A percentile compares a stretch with the other conserved stretches of the same genome.
Conservation (phyloP, 2,329 filamentous ascomycete genomes). For the Colletotrichum tropicale region DNA sequence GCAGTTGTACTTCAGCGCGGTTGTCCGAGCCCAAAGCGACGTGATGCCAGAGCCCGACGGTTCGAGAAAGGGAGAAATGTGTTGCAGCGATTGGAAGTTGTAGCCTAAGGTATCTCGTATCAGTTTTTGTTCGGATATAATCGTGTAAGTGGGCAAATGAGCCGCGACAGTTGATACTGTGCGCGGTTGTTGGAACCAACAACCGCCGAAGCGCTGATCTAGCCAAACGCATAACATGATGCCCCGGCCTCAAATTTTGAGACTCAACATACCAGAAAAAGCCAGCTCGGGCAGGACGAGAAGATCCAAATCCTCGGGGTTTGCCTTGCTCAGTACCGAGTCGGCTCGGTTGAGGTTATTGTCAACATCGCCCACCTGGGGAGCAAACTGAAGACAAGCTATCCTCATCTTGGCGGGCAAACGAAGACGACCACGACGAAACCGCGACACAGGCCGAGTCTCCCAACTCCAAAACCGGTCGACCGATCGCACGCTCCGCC, state of each 20-base stretch:
- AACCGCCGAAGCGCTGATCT: too few species aligned
- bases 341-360: constrained; percentile 75
- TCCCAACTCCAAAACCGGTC: too few species aligned
- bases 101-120: constrained; percentile 55
- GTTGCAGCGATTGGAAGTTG: constrained; percentile 73
- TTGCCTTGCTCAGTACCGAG: constrained; percentile 58
- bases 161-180: too few species aligned
- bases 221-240: too few species aligned
- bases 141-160: too few species aligned
- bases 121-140: too few species aligned
- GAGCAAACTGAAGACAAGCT: constrained; percentile 74
- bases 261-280: constrained; percentile 42
- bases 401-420: constrained; percentile 59
- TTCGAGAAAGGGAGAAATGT: constrained; percentile 75
- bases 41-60: constrained; percentile 67
- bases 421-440: too few species aligned
- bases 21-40: constrained; percentile 73
- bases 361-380: constrained; percentile 71
- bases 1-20: constrained; percentile 70
- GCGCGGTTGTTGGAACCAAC: too few species aligned
- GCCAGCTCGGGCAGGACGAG: constrained; percentile 79
- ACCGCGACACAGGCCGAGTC: too few species aligned
- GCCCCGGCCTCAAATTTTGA: too few species aligned
- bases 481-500: too few species aligned
- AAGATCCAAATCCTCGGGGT: constrained; percentile 65